A percentile compares a stretch with the other conserved stretches of the same genome.
These are phyloP conservation scores for Dendrocalamus latiflorus DNA, from an alignment of 202 grass and related monocot species.

Conservation along the genomic window DNA sequence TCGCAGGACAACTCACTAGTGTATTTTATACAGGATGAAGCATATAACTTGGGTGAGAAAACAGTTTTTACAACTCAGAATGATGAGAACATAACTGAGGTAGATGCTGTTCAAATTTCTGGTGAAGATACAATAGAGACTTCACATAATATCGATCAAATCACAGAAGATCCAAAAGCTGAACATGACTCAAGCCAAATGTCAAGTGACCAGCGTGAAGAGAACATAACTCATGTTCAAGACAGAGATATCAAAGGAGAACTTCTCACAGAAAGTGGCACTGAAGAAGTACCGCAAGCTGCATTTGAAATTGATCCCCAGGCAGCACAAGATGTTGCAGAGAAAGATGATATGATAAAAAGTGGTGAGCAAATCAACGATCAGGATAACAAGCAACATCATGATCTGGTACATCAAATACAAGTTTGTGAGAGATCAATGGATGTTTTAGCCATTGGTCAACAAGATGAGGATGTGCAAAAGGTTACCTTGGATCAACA, in stretches of 20 bases:
- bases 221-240: constrained; percentile 3
- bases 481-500: constrained; percentile 30
- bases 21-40: constrained; percentile 33
- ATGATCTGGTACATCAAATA: constrained; percentile 20
- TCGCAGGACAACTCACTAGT: constrained; percentile 7
- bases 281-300: background rate
- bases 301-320: constrained; percentile 2
- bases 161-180: constrained; percentile 26
- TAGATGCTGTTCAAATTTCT: constrained; percentile 17
- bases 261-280: background rate
- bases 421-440: constrained; percentile 25
- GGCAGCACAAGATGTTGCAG: constrained; percentile 3
- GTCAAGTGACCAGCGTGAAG: background rate
- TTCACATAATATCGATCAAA: constrained; percentile 21
- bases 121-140: constrained; percentile 11
- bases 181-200: constrained; percentile 23
- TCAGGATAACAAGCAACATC: constrained; percentile 8
- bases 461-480: constrained; percentile 24
- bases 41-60: constrained; percentile 22
- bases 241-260: background rate
- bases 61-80: constrained; percentile 13
- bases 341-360: constrained; percentile 14
- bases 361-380: constrained; percentile 19
- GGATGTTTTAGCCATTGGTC: constrained; percentile 3
- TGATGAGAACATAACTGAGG: background rate